Evolutionary conservation across 495 filamentous ascomycete genomes (phyloP), one percentile per base, ranked within the genome.

Genomic region (Penicillium cinerascens): DNA sequence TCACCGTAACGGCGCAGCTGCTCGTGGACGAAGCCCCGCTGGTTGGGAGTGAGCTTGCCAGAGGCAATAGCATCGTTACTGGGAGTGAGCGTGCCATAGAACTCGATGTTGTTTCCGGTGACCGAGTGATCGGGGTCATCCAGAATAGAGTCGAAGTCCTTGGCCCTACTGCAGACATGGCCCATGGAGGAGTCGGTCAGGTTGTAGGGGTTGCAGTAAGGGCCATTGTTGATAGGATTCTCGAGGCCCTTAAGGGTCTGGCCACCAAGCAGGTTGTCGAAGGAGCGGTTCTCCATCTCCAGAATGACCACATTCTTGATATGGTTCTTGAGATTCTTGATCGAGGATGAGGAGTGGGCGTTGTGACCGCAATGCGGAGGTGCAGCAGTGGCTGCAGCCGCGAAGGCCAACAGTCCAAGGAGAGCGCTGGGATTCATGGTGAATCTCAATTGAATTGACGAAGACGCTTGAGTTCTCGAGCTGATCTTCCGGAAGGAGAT

Each of bases 71-170:
- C 56, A 4, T 35, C 54, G 29, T 79, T 74, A 61, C 68, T 61
- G 0, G 78, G 77, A 9, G 52, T 56, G 44, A 66, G 78, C 11
- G 65, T 70, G 43, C 72, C 69, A 51, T 70, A 79, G 64, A 79
- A 69, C 63, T 81, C 65, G 51, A 80, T 71, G 59, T 79, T 81
- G 58, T 74, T 75, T 46, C 76, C 77, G 17, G 65, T 70, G 42
- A 81, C 67, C 23, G 69, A 64, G 60, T 81, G 78, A 54, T 75
- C 71, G 13, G 78, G 77, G 57, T 81, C 77, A 56, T 81, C 67
- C 8, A 66, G 38, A 16, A 74, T 61, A 0, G 72, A 72, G 56
- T 81, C 70, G 51, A 66, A 74, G 61, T 71, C 69, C 47, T 67
- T 67, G 26, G 67, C 66, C 3, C 52, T 56, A n/a, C 67, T 71